Evolutionary conservation across 371 early-diverging fungal genomes (phyloP).

Genomic region (Phascolomyces articulosus): DNA sequence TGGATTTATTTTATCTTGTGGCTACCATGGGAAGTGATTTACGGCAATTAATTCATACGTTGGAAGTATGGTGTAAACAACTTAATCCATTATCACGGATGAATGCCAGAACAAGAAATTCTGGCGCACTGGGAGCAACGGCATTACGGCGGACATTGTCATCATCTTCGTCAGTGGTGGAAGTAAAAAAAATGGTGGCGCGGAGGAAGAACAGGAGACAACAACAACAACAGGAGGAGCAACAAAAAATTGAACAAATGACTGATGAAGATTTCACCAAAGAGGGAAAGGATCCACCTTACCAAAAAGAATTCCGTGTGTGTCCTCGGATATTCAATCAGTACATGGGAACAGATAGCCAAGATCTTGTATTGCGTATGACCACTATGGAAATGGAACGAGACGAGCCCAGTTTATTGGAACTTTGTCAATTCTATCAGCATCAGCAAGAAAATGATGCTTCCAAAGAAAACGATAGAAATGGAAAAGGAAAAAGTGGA

Average conservation of each 20-base stretch:
- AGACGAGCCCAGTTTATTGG: neutral
- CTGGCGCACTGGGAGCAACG: too few relatives aligned
- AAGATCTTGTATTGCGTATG: slow-evolving; percentile 5
- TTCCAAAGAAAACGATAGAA: neutral
- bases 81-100: too few relatives aligned
- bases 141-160: too few relatives aligned
- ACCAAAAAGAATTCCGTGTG: neutral
- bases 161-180: too few relatives aligned
- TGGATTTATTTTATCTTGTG: slow-evolving; percentile 30
- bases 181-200: too few relatives aligned
- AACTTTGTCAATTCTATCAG: slow-evolving; percentile 4
- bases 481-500: neutral
- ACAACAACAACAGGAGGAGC: too few relatives aligned
- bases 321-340: slow-evolving; percentile 6
- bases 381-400: neutral
- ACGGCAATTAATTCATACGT: slow-evolving; percentile 34
- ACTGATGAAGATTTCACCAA: neutral
- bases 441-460: neutral
- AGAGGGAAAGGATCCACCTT: neutral
- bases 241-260: too few relatives aligned
- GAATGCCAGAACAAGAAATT: too few relatives aligned
- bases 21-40: slow-evolving; percentile 33
- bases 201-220: too few relatives aligned
- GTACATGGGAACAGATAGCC: slow-evolving; percentile 12
- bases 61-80: slow-evolving; percentile 25